A percentile compares a stretch with the other conserved stretches of the same genome.
Evolutionary conservation across 805 yeast genomes (phyloP).

Genomic region (Sugiyamaella qingdaonensis): DNA sequence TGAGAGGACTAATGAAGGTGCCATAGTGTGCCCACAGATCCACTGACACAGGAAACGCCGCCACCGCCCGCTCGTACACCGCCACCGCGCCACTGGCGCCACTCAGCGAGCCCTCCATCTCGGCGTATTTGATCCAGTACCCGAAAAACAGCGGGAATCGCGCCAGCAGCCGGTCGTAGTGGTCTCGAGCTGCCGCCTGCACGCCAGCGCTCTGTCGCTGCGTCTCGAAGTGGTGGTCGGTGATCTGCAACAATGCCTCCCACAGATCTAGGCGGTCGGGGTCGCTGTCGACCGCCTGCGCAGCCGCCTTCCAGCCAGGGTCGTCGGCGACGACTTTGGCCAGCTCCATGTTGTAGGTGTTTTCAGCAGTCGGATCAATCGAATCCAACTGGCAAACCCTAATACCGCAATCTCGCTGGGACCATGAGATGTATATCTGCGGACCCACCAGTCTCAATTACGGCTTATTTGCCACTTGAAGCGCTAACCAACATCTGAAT

Average conservation of each 20-base stretch:
- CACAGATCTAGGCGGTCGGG: constrained; percentile 18
- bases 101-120: constrained; percentile 20
- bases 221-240: constrained; percentile 2
- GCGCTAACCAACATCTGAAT: too few relatives aligned
- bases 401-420: too few relatives aligned
- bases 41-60: constrained; percentile 32
- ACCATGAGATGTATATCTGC: too few relatives aligned
- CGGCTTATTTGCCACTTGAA: too few relatives aligned
- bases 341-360: neutral
- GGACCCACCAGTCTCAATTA: too few relatives aligned
- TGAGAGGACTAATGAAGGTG: constrained; percentile 17
- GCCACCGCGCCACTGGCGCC: constrained; percentile 23
- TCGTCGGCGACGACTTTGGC: neutral
- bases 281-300: constrained; percentile 14
- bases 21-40: constrained; percentile 31
- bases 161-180: constrained; percentile 32
- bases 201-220: neutral
- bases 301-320: constrained; percentile 13
- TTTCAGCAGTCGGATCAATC: too few relatives aligned
- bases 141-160: constrained; percentile 38
- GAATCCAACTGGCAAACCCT: too few relatives aligned
- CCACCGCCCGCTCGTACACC: constrained; percentile 34
- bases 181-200: neutral
- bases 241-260: constrained; percentile 14
- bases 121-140: constrained; percentile 40